phyloP scores from a whole-genome alignment of 768 basidiomycete species.

The Tricholoma flavovirens region DNA sequence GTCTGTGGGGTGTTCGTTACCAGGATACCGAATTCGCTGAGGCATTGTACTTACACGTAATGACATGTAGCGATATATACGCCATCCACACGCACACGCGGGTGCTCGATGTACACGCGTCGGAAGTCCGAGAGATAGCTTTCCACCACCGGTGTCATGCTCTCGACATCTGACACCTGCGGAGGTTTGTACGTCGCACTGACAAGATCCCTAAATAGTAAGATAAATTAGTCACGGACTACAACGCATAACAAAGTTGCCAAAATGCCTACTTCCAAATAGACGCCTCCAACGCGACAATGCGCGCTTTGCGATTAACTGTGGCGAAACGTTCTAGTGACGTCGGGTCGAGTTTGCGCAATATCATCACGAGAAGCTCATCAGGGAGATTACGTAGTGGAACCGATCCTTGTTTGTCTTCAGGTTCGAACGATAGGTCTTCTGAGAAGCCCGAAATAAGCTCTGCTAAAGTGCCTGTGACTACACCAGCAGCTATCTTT shows the following conservation, averaged over 20 bases:
- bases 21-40: background rate
- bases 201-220: slow-evolving; percentile 53
- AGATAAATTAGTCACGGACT: background rate
- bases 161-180: slow-evolving; percentile 53
- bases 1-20: slow-evolving; percentile 31
- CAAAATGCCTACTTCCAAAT: slow-evolving; percentile 64
- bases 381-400: slow-evolving; percentile 62
- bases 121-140: slow-evolving; percentile 63
- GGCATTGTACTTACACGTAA: slow-evolving; percentile 54
- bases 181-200: slow-evolving; percentile 65
- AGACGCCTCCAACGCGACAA: slow-evolving; percentile 60
- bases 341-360: slow-evolving; percentile 60
- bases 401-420: slow-evolving; percentile 55
- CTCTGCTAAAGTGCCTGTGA: slow-evolving; percentile 39
- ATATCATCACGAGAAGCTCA: slow-evolving; percentile 65
- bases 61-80: slow-evolving; percentile 91
- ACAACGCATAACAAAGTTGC: background rate
- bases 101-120: slow-evolving; percentile 76
- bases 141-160: slow-evolving; percentile 43
- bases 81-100: slow-evolving; percentile 79
- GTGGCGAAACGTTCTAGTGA: slow-evolving; percentile 73
- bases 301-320: slow-evolving; percentile 67
- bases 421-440: slow-evolving; percentile 55
- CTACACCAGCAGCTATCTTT: slow-evolving; percentile 12
- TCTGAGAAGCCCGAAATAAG: slow-evolving; percentile 46